Percentiles rank a stretch among this genome's conserved stretches.
These are phyloP conservation scores for Trichoderma gamsii DNA, from an alignment of 495 filamentous ascomycete species.

Conservation along the genomic window DNA sequence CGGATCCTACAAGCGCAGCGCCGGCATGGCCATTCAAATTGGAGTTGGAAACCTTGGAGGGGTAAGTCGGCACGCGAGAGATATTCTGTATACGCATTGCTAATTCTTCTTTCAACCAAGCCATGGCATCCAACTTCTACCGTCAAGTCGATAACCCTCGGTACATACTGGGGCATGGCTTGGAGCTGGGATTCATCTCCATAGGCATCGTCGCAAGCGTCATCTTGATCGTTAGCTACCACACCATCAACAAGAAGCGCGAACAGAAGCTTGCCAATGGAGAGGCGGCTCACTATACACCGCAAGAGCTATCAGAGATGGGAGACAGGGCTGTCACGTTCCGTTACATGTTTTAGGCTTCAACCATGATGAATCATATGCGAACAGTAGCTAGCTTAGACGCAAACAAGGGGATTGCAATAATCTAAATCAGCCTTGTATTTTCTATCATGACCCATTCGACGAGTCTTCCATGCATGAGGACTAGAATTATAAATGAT, in stretches of 20 bases:
- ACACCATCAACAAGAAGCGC: constrained; percentile 53
- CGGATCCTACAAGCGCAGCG: constrained; percentile 63
- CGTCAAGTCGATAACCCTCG: constrained; percentile 55
- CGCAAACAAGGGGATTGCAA: not conserved
- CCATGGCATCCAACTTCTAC: constrained; percentile 76
- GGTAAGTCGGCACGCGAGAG: constrained; percentile 21
- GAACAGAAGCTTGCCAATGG: constrained; percentile 41
- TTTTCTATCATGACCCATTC: not conserved
- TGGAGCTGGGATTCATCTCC: constrained; percentile 64
- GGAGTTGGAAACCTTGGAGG: constrained; percentile 68
- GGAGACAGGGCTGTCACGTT: constrained; percentile 63
- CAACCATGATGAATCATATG: not conserved
- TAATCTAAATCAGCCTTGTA: not conserved
- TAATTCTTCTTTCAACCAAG: constrained; percentile 28
- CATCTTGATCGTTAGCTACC: constrained; percentile 51
- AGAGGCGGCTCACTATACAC: constrained; percentile 39
- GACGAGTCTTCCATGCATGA: not conserved
- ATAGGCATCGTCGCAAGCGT: constrained; percentile 54
- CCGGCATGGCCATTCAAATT: constrained; percentile 71
- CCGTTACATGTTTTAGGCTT: constrained; percentile 46
- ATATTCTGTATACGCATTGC: not conserved
- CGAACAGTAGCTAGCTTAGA: too few relatives aligned
- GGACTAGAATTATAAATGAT: not conserved
- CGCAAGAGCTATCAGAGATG: constrained; percentile 49
- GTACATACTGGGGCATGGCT: constrained; percentile 61